A percentile compares a stretch with the other conserved stretches of the same genome.
phyloP scores from a whole-genome alignment of 768 basidiomycete genomes.

The Termitomyces sp. region DNA sequence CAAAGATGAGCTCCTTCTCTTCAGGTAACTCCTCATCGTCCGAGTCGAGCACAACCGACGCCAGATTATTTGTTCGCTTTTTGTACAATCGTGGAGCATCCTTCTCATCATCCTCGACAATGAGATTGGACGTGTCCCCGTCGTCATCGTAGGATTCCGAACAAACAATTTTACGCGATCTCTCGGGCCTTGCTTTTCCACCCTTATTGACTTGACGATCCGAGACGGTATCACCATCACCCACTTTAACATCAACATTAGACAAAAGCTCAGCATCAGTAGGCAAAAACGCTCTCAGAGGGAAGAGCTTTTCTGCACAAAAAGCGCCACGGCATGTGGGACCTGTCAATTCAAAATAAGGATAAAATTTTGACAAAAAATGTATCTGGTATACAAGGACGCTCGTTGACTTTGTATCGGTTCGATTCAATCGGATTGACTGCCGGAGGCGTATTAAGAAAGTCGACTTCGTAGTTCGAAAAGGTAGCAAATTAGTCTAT shows the following conservation, averaged over 20 bases:
- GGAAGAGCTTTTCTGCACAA: slow-evolving; percentile 42
- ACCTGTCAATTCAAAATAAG: slow-evolving; percentile 25
- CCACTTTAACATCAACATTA: slow-evolving; percentile 25
- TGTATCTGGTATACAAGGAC: slow-evolving; percentile 39
- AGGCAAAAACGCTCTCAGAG: slow-evolving; percentile 57
- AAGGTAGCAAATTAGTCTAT: neutral
- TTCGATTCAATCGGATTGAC: slow-evolving; percentile 29
- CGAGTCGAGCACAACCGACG: slow-evolving; percentile 37
- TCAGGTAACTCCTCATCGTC: slow-evolving; percentile 39
- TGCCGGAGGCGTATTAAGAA: slow-evolving; percentile 34
- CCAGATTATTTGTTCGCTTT: slow-evolving; percentile 20
- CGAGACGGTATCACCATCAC: slow-evolving; percentile 14
- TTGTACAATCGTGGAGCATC: slow-evolving; percentile 33
- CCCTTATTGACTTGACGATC: slow-evolving; percentile 17
- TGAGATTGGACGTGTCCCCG: slow-evolving; percentile 46
- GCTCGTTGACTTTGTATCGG: slow-evolving; percentile 36
- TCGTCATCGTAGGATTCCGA: slow-evolving; percentile 26
- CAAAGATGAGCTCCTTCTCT: slow-evolving; percentile 37
- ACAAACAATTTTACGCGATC: neutral
- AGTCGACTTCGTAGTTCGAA: slow-evolving; percentile 26
- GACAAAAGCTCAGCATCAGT: slow-evolving; percentile 38
- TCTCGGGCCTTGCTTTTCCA: slow-evolving; percentile 16
- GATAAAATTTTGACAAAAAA: neutral
- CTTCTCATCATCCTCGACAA: slow-evolving; percentile 46
- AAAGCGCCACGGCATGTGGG: slow-evolving; percentile 59